Percentiles rank a stretch among this genome's conserved stretches.
phyloP scores from a whole-genome alignment of 164 flowering plant species.

The Cinnamomum chago region DNA sequence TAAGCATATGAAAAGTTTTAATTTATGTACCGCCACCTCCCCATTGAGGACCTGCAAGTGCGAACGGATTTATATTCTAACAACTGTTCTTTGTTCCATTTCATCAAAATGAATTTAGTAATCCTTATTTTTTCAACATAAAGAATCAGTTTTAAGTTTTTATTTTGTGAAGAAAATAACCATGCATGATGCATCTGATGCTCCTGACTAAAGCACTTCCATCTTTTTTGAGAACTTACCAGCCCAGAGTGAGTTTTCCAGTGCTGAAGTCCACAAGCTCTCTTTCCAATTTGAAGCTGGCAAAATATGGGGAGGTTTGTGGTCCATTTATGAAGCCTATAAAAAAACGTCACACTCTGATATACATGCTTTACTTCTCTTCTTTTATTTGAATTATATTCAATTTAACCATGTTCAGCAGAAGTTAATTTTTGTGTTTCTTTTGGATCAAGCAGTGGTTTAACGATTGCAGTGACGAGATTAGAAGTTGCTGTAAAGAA shows the following conservation, averaged over 20 bases:
- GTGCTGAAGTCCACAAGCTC: conserved; percentile 35
- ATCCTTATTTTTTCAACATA: background rate
- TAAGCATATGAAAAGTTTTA: background rate
- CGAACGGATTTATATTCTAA: background rate
- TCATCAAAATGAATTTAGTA: background rate
- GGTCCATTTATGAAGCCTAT: background rate
- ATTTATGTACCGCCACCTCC: background rate
- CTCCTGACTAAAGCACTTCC: conserved; percentile 11
- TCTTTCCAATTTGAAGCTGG: conserved; percentile 48
- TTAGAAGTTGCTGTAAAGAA: conserved; percentile 55
- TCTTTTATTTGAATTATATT: background rate
- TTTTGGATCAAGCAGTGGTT: conserved; percentile 62
- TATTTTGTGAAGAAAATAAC: background rate
- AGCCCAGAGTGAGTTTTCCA: conserved; percentile 66
- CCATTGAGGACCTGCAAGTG: background rate
- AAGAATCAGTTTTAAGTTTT: background rate
- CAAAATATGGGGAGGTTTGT: conserved; percentile 78
- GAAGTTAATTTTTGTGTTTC: conserved; percentile 5
- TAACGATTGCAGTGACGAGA: conserved; percentile 69
- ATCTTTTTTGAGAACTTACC: conserved; percentile 19
- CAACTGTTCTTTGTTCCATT: background rate
- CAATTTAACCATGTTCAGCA: background rate
- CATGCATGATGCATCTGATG: background rate
- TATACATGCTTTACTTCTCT: background rate
- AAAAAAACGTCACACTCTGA: background rate